Conservation (phyloP, 1,139 yeast species). For the Yamadazyma atlantica region DNA sequence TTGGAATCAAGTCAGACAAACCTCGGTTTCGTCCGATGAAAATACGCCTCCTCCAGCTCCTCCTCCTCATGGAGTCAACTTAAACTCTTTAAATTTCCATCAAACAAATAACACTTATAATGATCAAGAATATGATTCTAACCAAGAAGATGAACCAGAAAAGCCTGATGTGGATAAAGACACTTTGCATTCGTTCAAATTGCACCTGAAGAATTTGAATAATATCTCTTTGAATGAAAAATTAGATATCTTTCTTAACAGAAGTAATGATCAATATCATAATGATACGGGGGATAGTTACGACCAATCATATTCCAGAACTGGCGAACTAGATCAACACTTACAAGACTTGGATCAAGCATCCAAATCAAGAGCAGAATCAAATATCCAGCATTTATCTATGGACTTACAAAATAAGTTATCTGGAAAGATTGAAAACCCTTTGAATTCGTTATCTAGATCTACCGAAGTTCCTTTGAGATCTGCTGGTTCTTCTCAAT, state of each 20-base stretch:
- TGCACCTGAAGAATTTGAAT: constrained; percentile 28
- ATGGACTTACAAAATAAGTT: constrained; percentile 29
- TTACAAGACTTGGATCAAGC: constrained; percentile 32
- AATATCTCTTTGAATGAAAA: constrained; percentile 40
- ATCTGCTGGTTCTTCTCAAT: constrained; percentile 45
- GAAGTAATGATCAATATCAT: constrained; percentile 9
- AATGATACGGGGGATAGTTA: constrained; percentile 10
- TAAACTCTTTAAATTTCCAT: constrained; percentile 6
- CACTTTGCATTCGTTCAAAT: constrained; percentile 23
- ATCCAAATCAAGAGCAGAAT: constrained; percentile 25
- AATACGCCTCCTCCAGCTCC: constrained; percentile 35
- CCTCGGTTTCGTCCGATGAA: constrained; percentile 16
- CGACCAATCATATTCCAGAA: constrained; percentile 1
- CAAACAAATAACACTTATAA: constrained; percentile 5
- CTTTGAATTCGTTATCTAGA: constrained; percentile 33
- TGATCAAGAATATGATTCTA: constrained; percentile 5
- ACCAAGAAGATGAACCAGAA: background rate
- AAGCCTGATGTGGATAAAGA: constrained; percentile 23
- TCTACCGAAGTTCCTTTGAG: constrained; percentile 29
- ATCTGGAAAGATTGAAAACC: constrained; percentile 27
- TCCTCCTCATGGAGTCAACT: constrained; percentile 23
- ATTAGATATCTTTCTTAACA: constrained; percentile 31
- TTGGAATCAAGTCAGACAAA: constrained; percentile 23
- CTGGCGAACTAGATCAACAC: constrained; percentile 35
- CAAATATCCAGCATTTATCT: constrained; percentile 39